Evolutionary conservation across 2,329 filamentous ascomycete genomes (phyloP).

Genomic region (Parastagonospora nodorum): DNA sequence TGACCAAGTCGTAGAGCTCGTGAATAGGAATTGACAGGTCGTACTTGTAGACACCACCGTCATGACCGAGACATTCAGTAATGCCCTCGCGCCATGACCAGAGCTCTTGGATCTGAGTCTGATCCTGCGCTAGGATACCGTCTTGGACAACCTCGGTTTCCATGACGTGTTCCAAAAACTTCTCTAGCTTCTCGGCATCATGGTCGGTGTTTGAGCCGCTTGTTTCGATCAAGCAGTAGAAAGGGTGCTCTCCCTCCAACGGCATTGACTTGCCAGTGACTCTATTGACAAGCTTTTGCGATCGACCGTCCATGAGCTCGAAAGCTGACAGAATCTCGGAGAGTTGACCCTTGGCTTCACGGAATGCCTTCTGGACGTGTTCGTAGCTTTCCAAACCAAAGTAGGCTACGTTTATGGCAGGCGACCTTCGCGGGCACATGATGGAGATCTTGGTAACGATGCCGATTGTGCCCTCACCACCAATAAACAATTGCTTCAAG

Average conservation of each 20-base stretch:
- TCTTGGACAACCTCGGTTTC: slow-evolving; percentile 82
- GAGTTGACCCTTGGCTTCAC: slow-evolving; percentile 85
- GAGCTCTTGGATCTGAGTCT: slow-evolving; percentile 82
- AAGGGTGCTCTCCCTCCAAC: slow-evolving; percentile 81
- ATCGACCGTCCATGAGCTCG: slow-evolving; percentile 91
- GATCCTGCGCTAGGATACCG: slow-evolving; percentile 89
- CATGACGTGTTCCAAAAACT: slow-evolving; percentile 92
- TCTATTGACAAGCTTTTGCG: slow-evolving; percentile 65
- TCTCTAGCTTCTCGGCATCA: slow-evolving; percentile 85
- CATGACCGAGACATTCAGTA: slow-evolving; percentile 84
- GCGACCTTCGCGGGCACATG: slow-evolving; percentile 83
- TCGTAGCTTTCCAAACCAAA: slow-evolving; percentile 91
- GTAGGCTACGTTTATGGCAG: slow-evolving; percentile 92
- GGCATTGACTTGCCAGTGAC: slow-evolving; percentile 80
- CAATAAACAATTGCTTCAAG: slow-evolving; percentile 94
- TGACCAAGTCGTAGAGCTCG: slow-evolving; percentile 87
- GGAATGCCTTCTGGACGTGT: slow-evolving; percentile 83
- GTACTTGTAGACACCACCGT: slow-evolving; percentile 97
- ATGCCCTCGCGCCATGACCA: slow-evolving; percentile 96
- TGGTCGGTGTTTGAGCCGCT: slow-evolving; percentile 94
- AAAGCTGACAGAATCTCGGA: slow-evolving; percentile 97
- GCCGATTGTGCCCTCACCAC: slow-evolving; percentile 91
- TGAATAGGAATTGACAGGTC: slow-evolving; percentile 91
- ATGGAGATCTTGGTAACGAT: slow-evolving; percentile 91
- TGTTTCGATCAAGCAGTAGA: slow-evolving; percentile 97